Conservation (phyloP, 352 stramenopile species). For the Blastocystis sp. region DNA sequence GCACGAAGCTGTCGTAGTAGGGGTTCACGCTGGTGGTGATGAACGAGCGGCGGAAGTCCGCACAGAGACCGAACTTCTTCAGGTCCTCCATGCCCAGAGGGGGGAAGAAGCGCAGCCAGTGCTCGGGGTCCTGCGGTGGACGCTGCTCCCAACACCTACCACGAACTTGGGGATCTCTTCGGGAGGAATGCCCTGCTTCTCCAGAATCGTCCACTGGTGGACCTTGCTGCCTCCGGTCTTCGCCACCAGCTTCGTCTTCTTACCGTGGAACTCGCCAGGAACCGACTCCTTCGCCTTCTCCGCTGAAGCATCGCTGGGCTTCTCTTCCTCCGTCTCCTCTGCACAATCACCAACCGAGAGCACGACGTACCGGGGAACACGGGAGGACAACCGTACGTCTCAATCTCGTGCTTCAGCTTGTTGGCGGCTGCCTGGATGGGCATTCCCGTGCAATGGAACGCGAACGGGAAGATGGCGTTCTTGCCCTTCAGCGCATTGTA, state of each 20-base stretch:
- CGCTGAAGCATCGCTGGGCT: conserved; percentile 55
- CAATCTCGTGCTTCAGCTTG: conserved; percentile 94
- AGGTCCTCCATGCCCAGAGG: conserved; percentile 87
- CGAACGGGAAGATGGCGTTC: conserved; percentile 97
- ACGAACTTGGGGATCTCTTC: conserved; percentile 89
- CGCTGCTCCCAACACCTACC: conserved; percentile 7
- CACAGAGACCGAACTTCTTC: conserved; percentile 84
- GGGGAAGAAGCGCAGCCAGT: conserved; percentile 98
- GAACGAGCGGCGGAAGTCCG: conserved; percentile 95
- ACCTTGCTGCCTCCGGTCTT: conserved; percentile 88
- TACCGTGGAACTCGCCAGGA: conserved; percentile 70
- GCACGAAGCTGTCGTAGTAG: conserved; percentile 98
- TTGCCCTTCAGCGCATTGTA: conserved; percentile 92
- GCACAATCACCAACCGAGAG: not conserved
- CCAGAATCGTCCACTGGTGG: conserved; percentile 94
- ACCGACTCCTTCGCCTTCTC: conserved; percentile 61
- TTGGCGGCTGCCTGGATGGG: conserved; percentile 97
- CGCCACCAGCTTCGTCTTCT: conserved; percentile 91
- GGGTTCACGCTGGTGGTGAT: conserved; percentile 98
- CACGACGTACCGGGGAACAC: conserved; percentile 70
- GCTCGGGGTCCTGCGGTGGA: conserved; percentile 71
- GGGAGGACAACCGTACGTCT: conserved; percentile 79
- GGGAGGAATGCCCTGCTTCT: conserved; percentile 74
- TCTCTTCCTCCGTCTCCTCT: conserved; percentile 64
- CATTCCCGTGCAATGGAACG: conserved; percentile 98